Conservation (phyloP, 176 grass and related monocot species). For the Aegilops tauschii region DNA sequence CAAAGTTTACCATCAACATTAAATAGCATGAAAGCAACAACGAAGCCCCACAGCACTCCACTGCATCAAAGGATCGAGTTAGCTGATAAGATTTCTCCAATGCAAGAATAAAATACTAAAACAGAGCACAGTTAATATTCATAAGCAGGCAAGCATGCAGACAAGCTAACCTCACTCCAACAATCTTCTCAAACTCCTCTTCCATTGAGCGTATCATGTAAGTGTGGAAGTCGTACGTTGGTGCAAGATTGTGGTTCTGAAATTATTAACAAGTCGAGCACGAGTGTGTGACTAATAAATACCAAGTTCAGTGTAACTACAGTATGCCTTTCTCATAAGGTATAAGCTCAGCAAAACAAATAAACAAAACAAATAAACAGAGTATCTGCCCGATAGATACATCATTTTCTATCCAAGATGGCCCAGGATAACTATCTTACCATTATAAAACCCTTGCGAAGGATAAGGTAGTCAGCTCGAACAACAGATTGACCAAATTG, state of each 20-base stretch:
- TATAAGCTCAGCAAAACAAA: neutral
- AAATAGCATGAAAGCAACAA: constrained; percentile 95
- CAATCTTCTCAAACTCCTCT: constrained; percentile 97
- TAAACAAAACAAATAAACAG: neutral
- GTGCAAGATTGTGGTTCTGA: constrained; percentile 81
- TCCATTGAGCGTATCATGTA: constrained; percentile 98
- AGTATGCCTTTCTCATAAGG: neutral
- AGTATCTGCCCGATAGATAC: neutral
- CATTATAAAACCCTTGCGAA: constrained; percentile 91
- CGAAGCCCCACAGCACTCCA: constrained; percentile 89
- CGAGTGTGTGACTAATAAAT: neutral
- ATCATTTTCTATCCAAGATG: neutral
- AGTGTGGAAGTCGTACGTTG: constrained; percentile 85
- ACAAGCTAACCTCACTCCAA: constrained; percentile 81
- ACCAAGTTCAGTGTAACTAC: neutral
- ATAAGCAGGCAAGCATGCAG: neutral
- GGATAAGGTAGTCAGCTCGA: constrained; percentile 93
- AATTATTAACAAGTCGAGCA: constrained; percentile 43
- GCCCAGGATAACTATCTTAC: constrained; percentile 28
- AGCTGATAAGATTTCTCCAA: neutral
- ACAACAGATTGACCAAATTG: constrained; percentile 95
- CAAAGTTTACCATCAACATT: constrained; percentile 69
- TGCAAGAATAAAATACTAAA: neutral
- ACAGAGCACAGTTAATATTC: neutral
- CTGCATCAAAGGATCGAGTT: constrained; percentile 51